Evolutionary conservation across 1,284 basidiomycete species (phyloP).

Genomic region (Sporisorium exsertum): DNA sequence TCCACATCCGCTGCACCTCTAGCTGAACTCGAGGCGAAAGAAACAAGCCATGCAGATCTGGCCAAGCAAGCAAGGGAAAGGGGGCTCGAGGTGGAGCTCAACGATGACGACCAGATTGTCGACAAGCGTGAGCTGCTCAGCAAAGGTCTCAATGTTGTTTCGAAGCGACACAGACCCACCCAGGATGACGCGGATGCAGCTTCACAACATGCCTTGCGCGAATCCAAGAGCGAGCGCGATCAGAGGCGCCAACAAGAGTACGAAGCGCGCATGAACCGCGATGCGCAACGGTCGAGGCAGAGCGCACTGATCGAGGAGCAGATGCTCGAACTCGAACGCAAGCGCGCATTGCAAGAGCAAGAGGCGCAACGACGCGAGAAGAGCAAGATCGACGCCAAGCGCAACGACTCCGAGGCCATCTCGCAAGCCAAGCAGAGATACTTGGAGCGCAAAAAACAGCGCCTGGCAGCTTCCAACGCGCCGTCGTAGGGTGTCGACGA

Average conservation of each 20-base stretch:
- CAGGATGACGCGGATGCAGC: not conserved
- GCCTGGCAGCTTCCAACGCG: slow-evolving; percentile 17
- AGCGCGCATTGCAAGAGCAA: slow-evolving; percentile 37
- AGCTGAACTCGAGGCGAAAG: slow-evolving; percentile 24
- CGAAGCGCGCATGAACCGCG: slow-evolving; percentile 44
- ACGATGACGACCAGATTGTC: slow-evolving; percentile 96
- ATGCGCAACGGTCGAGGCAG: slow-evolving; percentile 48
- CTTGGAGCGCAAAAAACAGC: slow-evolving; percentile 66
- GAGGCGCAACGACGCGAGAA: slow-evolving; percentile 25
- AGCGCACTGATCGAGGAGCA: slow-evolving; percentile 57
- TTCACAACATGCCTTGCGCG: slow-evolving; percentile 10
- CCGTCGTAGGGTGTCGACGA: not conserved
- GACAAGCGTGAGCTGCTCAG: slow-evolving; percentile 92
- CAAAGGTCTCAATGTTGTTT: slow-evolving; percentile 87
- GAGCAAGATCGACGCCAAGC: slow-evolving; percentile 35
- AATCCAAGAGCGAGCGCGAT: slow-evolving; percentile 28
- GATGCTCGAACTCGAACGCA: slow-evolving; percentile 55
- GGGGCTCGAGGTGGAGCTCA: slow-evolving; percentile 91
- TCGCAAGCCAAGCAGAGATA: slow-evolving; percentile 65
- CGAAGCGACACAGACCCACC: slow-evolving; percentile 21
- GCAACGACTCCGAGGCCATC: slow-evolving; percentile 46
- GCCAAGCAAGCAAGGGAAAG: slow-evolving; percentile 76
- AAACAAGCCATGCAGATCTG: slow-evolving; percentile 75
- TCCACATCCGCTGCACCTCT: not conserved
- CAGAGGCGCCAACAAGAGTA: slow-evolving; percentile 43